Base-by-base conservation (phyloP, 805 yeast genomes). In the Vanderwaltozyma yarrowii region DNA sequence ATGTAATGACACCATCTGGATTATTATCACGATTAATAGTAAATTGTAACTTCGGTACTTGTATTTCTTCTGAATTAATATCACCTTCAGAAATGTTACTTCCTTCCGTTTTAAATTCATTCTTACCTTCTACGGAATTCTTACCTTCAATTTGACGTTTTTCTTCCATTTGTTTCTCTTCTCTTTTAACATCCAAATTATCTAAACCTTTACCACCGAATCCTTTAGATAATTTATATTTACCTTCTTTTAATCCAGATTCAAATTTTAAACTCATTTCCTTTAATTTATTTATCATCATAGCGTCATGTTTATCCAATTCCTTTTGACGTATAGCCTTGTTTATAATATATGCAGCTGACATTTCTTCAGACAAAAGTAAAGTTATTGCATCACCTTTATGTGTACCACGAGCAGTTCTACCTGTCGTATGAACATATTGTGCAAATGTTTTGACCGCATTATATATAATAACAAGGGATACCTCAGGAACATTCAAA, bases 121-220 rank as follows among this genome's bases (percentile, higher is more conserved):
- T 20, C 10, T n/a, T n/a, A 4, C 12, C 20, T 11, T 13, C 11
- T 11, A 3, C 16, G 15, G 8, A 14, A 17, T 23, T 21, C 4
- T 18, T 17, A 4, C 16, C 18, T 14, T 32, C 43, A 16, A 33
- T 37, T 6, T 30, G 18, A 8, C 25, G 23, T 24, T 27, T 30
- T 19, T 40, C 33, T 18, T 48, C 43, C 35, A 37, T 33, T 13
- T 46, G 38, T 39, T 45, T 40, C 36, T 42, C 46, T 29, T 47
- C 54, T 9, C 51, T 45, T 2, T 48, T 50, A 4, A 38, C 42
- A 4, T 52, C 63, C 30, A 88, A 62, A 44, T 80, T 80, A 32
- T 80, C 89, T 37, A 88, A 66, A 2, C 97, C 97, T 47, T 82
- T 80, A 16, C 98, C 98, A 3, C 96, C 94, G 64, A 87, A 92